Conservation (phyloP, 495 filamentous ascomycete genomes). For the Lepraria neglecta region DNA sequence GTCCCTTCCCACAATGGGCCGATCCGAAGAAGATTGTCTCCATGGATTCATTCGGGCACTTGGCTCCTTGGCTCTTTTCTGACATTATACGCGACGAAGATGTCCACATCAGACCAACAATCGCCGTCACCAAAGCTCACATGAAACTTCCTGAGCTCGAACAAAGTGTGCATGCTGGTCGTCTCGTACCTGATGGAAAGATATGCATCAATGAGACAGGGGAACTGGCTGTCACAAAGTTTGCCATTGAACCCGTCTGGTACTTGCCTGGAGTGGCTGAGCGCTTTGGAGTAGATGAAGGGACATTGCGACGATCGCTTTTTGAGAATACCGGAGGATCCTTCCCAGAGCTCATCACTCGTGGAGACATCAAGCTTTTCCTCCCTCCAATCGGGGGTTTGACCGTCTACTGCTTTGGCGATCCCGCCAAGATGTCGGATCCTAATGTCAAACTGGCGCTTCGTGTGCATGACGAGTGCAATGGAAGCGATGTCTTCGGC, state of each 20-base stretch:
- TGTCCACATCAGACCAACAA: conserved; percentile 87
- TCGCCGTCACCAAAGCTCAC: conserved; percentile 89
- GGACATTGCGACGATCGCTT: conserved; percentile 71
- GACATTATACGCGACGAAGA: conserved; percentile 61
- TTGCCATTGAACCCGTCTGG: conserved; percentile 94
- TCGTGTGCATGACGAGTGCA: conserved; percentile 84
- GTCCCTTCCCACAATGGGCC: conserved; percentile 81
- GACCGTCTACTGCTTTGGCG: conserved; percentile 96
- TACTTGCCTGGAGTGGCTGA: conserved; percentile 93
- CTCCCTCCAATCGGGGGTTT: conserved; percentile 92
- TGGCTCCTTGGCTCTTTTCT: conserved; percentile 74
- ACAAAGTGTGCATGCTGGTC: conserved; percentile 71
- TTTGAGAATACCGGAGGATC: conserved; percentile 95
- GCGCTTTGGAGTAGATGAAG: conserved; percentile 92
- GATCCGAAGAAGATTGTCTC: conserved; percentile 94
- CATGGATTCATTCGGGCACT: conserved; percentile 92
- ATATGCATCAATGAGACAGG: conserved; percentile 78
- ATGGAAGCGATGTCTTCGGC: conserved; percentile 87
- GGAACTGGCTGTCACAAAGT: conserved; percentile 92
- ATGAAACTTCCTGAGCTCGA: conserved; percentile 96
- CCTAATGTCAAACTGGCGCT: conserved; percentile 76
- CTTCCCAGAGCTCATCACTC: conserved; percentile 87
- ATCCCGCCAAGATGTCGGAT: conserved; percentile 87
- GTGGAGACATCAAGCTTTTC: conserved; percentile 91
- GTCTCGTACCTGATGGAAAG: conserved; percentile 79